phyloP scores from a whole-genome alignment of 2,329 filamentous ascomycete genomes.

The Aspergillus oerlinghausenensis region DNA sequence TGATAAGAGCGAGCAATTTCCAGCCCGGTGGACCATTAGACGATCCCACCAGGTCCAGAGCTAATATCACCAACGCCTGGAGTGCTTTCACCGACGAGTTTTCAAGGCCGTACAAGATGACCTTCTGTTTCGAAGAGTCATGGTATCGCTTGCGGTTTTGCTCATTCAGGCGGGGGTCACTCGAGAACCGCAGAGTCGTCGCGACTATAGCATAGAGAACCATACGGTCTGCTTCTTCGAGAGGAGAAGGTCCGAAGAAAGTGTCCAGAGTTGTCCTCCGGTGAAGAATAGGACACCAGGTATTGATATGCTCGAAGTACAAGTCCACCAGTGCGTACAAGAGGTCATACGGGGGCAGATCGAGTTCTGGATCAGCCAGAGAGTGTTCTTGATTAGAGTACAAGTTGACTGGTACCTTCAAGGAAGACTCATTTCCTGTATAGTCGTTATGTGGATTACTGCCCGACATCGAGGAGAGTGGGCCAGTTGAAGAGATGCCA shows the following conservation, averaged over 20 bases:
- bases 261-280: constrained; percentile 74
- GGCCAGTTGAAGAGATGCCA: constrained; percentile 16
- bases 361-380: constrained; percentile 53
- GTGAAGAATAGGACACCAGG: constrained; percentile 87
- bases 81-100: constrained; percentile 84
- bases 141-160: constrained; percentile 72
- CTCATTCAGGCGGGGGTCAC: constrained; percentile 67
- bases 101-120: constrained; percentile 81
- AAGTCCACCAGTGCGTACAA: constrained; percentile 69
- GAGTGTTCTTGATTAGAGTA: constrained; percentile 46
- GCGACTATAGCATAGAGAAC: constrained; percentile 85
- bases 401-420: constrained; percentile 58
- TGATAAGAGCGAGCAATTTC: constrained; percentile 87
- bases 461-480: constrained; percentile 23
- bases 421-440: constrained; percentile 46
- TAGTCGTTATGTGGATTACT: constrained; percentile 25
- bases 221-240: constrained; percentile 78
- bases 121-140: constrained; percentile 75
- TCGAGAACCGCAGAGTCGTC: constrained; percentile 79
- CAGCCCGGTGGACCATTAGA: constrained; percentile 88
- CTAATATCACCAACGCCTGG: constrained; percentile 81
- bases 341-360: constrained; percentile 70
- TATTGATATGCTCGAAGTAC: constrained; percentile 76
- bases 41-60: constrained; percentile 76
- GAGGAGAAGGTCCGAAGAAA: constrained; percentile 69